Evolutionary conservation across 192 early-diverging fungal species (phyloP).

Genomic region (Coemansia reversa): DNA sequence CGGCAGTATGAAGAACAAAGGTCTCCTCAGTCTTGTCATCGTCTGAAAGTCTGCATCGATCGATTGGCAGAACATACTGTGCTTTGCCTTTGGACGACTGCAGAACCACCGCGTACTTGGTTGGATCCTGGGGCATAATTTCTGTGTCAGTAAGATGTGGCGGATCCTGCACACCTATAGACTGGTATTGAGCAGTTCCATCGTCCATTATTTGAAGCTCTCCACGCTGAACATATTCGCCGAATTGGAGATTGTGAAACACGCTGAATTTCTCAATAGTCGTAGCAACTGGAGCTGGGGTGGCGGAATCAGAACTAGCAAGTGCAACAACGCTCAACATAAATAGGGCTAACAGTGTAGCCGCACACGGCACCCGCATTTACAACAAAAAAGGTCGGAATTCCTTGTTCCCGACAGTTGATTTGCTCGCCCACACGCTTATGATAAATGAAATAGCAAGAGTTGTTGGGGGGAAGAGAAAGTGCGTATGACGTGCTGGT

Average conservation of each 20-base stretch:
- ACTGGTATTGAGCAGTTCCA: conserved; percentile 32
- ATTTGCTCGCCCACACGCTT: no score
- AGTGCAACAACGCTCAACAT: not conserved
- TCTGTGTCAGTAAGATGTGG: conserved; percentile 5
- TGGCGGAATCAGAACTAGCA: not conserved
- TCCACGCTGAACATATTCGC: conserved; percentile 37
- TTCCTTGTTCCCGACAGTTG: no score
- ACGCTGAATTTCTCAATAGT: conserved; percentile 31
- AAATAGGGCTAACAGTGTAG: not conserved
- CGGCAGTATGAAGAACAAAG: conserved; percentile 34
- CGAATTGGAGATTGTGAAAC: conserved; percentile 22
- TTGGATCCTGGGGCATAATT: not conserved
- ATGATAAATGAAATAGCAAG: no score
- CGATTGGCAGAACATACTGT: conserved; percentile 17
- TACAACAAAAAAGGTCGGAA: no score
- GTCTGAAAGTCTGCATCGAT: conserved; percentile 25
- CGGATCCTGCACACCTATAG: conserved; percentile 19
- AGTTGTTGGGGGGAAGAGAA: no score
- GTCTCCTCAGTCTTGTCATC: conserved; percentile 31
- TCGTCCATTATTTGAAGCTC: conserved; percentile 31
- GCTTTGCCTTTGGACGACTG: conserved; percentile 20
- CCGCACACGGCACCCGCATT: no score
- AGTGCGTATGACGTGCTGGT: no score
- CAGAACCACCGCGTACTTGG: conserved; percentile 27
- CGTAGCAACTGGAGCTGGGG: not conserved